Evolutionary conservation across 768 basidiomycete species (phyloP).

Genomic region (Roridomyces roridus): DNA sequence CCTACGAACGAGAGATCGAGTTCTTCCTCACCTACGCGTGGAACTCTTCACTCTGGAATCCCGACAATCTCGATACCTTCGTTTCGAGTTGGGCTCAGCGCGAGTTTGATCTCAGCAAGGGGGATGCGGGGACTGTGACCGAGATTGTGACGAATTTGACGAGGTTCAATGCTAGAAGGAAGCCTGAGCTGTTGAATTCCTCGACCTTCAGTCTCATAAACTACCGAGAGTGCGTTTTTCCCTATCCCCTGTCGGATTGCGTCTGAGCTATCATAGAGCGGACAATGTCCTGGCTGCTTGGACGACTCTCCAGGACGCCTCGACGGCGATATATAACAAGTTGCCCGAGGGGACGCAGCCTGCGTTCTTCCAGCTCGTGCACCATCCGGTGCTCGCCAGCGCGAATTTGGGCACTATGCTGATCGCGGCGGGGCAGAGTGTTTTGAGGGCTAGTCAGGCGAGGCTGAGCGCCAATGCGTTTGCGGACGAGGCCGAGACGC

Average conservation of each 20-base stretch:
- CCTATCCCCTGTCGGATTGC: not conserved
- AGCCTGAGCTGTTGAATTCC: conserved; percentile 68
- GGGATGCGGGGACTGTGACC: conserved; percentile 49
- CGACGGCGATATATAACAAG: conserved; percentile 61
- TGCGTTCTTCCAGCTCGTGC: conserved; percentile 76
- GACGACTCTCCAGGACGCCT: conserved; percentile 52
- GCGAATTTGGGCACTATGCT: conserved; percentile 63
- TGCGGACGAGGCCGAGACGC: conserved; percentile 57
- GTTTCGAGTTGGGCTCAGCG: conserved; percentile 66
- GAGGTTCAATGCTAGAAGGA: conserved; percentile 62
- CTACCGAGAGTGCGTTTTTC: conserved; percentile 65
- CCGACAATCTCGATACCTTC: conserved; percentile 57
- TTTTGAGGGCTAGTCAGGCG: conserved; percentile 67
- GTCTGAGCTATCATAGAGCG: too few relatives aligned
- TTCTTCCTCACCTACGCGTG: conserved; percentile 72
- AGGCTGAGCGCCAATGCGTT: conserved; percentile 64
- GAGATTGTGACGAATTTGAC: conserved; percentile 63
- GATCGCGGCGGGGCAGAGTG: conserved; percentile 64
- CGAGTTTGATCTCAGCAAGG: conserved; percentile 58
- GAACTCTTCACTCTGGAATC: conserved; percentile 62
- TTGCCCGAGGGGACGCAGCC: conserved; percentile 53
- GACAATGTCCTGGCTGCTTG: conserved; percentile 60
- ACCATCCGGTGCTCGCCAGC: conserved; percentile 67
- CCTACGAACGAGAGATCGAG: conserved; percentile 73
- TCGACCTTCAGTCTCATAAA: conserved; percentile 69